Evolutionary conservation across 1,139 yeast species (phyloP).

Genomic region (Ogataea hybrid): DNA sequence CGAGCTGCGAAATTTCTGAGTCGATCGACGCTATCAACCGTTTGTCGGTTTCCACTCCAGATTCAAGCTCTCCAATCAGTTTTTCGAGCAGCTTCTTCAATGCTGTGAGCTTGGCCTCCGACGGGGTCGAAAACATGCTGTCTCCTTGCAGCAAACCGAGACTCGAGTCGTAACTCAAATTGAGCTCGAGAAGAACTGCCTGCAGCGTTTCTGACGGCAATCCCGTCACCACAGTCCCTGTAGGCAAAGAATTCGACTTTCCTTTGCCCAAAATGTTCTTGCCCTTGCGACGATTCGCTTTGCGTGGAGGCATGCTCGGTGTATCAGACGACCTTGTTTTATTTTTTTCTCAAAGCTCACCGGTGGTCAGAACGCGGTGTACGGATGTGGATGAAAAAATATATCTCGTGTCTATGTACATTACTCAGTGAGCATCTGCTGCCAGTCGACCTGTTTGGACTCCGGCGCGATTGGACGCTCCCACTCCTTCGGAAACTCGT

Average conservation of each 20-base stretch:
- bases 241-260: constrained; percentile 10
- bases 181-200: constrained; percentile 51
- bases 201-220: constrained; percentile 39
- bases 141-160: constrained; percentile 64
- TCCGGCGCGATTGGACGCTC: constrained; percentile 73
- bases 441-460: constrained; percentile 28
- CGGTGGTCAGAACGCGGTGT: constrained; percentile 4
- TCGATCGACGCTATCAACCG: constrained; percentile 33
- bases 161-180: constrained; percentile 55
- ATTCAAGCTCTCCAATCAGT: constrained; percentile 47
- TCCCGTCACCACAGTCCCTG: constrained; percentile 3
- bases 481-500: constrained; percentile 80
- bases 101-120: constrained; percentile 39
- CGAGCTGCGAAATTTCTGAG: constrained; percentile 8
- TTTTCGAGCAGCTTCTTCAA: constrained; percentile 48
- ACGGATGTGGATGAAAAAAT: constrained; percentile 6
- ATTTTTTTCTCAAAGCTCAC: constrained; percentile 2
- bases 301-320: constrained; percentile 25
- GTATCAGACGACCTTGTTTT: constrained; percentile 5
- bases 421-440: constrained; percentile 8
- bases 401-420: constrained; percentile 1
- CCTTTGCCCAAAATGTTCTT: constrained; percentile 23
- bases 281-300: constrained; percentile 20
- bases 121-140: constrained; percentile 43
- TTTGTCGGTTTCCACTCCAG: constrained; percentile 46